Percentiles rank a stretch among this genome's conserved stretches.
phyloP scores from a whole-genome alignment of 495 filamentous ascomycete species.

The Aspergillus coremiiformis region DNA sequence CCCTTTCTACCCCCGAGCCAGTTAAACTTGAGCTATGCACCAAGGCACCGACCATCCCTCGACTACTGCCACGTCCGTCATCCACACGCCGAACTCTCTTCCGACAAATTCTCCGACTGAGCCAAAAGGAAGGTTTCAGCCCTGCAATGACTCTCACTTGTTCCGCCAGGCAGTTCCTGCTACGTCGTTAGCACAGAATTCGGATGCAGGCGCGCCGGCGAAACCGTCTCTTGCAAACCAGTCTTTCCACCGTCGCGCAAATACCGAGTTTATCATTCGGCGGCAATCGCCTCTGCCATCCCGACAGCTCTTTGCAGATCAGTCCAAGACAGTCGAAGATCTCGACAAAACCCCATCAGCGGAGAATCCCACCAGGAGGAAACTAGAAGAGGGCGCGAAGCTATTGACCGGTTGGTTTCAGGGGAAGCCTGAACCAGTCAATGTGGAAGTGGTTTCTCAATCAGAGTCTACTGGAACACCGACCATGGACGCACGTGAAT shows the following conservation, averaged over 20 bases:
- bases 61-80: conserved; percentile 14
- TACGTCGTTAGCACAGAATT: conserved; percentile 14
- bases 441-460: conserved; percentile 28
- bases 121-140: conserved; percentile 5
- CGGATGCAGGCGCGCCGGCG: conserved; percentile 9
- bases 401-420: conserved; percentile 46
- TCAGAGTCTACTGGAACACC: conserved; percentile 13
- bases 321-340: conserved; percentile 21
- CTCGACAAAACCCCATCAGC: conserved; percentile 17
- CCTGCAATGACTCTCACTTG: conserved; percentile 12
- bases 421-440: conserved; percentile 43
- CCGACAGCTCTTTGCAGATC: conserved; percentile 13
- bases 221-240: conserved; percentile 18
- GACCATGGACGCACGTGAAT: conserved; percentile 17
- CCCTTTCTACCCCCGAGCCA: conserved; percentile 5
- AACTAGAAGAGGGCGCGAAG: conserved; percentile 34
- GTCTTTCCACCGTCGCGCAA: conserved; percentile 36
- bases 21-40: conserved; percentile 12
- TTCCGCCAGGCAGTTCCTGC: conserved; percentile 11
- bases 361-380: conserved; percentile 35
- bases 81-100: conserved; percentile 5
- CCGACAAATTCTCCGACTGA: conserved; percentile 8
- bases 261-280: conserved; percentile 32
- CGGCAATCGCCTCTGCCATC: conserved; percentile 18
- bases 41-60: conserved; percentile 14